phyloP scores from a whole-genome alignment of 2,329 filamentous ascomycete species.

The Grosmannia huntii region DNA sequence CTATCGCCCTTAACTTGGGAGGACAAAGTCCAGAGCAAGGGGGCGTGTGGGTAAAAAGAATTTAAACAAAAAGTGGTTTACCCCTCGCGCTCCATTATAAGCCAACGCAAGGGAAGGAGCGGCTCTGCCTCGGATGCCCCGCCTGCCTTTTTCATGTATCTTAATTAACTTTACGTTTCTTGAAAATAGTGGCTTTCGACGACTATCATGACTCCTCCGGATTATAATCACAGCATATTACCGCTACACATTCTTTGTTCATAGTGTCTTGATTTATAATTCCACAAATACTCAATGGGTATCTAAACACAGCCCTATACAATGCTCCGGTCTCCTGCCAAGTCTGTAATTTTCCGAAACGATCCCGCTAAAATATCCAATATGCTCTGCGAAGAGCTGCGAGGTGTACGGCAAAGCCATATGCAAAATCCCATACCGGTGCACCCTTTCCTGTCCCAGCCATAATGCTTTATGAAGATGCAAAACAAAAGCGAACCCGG shows the following conservation, averaged over 20 bases:
- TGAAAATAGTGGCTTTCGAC: not conserved
- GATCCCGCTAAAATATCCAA: not conserved
- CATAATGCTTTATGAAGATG: not conserved
- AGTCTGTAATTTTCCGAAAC: not conserved
- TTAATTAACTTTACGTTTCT: not conserved
- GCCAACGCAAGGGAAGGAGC: not conserved
- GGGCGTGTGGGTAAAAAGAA: not conserved
- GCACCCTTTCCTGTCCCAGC: not conserved
- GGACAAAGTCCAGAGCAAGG: not conserved
- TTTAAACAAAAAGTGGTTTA: not conserved
- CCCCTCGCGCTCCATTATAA: not conserved
- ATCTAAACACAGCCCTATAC: not conserved
- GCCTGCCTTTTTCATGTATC: not conserved
- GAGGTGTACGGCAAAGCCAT: not conserved
- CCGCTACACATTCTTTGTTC: not conserved
- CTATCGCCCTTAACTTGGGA: not conserved
- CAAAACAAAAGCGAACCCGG: not conserved
- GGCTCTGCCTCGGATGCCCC: slow-evolving; percentile 1
- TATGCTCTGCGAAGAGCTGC: not conserved
- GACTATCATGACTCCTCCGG: not conserved
- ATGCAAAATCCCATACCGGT: not conserved
- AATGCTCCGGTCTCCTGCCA: not conserved
- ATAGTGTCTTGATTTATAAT: not conserved
- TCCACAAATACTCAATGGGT: not conserved
- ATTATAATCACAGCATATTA: not conserved